Percentiles rank a stretch among this genome's conserved stretches.
These are phyloP conservation scores for Xylaria curta DNA, from an alignment of 495 filamentous ascomycete genomes.

Conservation along the genomic window DNA sequence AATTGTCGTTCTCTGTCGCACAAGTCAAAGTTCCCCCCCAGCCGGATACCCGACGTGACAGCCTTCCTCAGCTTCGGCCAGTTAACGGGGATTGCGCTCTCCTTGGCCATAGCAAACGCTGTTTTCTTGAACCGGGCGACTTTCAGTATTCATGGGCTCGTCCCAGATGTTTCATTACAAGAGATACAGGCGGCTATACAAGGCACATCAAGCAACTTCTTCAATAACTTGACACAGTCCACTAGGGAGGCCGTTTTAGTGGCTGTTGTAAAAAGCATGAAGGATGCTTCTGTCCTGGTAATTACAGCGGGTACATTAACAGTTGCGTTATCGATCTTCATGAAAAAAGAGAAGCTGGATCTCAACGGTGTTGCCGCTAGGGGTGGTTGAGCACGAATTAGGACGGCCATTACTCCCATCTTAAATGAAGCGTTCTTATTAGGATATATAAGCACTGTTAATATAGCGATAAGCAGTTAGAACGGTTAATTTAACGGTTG, in stretches of 20 bases:
- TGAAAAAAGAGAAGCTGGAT: constrained; percentile 4
- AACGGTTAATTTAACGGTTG: no score
- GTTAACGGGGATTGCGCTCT: constrained; percentile 60
- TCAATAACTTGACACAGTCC: not conserved
- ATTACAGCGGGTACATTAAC: not conserved
- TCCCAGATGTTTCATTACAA: not conserved
- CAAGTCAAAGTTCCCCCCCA: constrained; percentile 56
- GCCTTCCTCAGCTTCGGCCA: constrained; percentile 62
- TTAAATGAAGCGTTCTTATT: no score
- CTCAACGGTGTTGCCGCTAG: not conserved
- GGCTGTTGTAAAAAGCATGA: not conserved
- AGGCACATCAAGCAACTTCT: not conserved
- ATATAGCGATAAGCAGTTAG: no score
- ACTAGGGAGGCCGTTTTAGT: not conserved
- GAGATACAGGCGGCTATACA: not conserved
- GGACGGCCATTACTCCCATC: not conserved
- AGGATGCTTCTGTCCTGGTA: constrained; percentile 9
- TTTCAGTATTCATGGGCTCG: not conserved
- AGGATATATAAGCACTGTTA: no score
- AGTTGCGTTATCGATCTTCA: not conserved
- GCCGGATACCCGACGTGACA: constrained; percentile 47
- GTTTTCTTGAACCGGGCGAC: not conserved
- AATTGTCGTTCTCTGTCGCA: constrained; percentile 56
- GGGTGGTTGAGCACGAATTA: not conserved
- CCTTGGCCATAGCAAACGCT: constrained; percentile 51